Evolutionary conservation across 148 eudicot species (phyloP).

Genomic region (Vaccinium myrtillus): DNA sequence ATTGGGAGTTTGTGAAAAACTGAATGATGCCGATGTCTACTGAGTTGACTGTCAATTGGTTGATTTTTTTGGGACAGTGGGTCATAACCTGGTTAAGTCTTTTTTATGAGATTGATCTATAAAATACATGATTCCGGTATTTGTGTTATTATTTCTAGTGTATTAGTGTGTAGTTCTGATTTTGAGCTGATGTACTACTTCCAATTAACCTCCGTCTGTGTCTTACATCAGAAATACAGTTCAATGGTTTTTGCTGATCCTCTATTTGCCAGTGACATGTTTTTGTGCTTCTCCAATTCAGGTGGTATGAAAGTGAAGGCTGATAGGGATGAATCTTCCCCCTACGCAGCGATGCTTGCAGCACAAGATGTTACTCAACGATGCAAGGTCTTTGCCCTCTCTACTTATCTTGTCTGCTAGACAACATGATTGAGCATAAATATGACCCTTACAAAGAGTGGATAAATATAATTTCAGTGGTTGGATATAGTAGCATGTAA

Average conservation of each 20-base stretch:
- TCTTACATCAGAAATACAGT: not conserved
- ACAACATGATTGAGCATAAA: not conserved
- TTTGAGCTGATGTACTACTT: not conserved
- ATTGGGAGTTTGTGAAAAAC: not conserved
- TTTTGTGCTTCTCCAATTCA: conserved; percentile 13
- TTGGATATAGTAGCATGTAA: not conserved
- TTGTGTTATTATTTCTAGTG: not conserved
- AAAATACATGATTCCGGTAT: not conserved
- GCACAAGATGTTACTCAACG: conserved; percentile 56
- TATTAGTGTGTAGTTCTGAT: not conserved
- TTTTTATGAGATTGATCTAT: not conserved
- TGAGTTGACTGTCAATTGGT: no score
- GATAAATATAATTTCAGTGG: not conserved
- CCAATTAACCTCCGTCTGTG: not conserved
- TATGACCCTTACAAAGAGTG: not conserved
- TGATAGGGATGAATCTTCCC: conserved; percentile 18
- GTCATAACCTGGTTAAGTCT: not conserved
- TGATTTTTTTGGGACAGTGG: not conserved
- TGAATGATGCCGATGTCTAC: no score
- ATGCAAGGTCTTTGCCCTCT: conserved; percentile 35
- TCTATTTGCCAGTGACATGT: not conserved
- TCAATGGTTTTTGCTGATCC: not conserved
- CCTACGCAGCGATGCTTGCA: conserved; percentile 41
- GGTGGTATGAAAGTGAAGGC: conserved; percentile 34
- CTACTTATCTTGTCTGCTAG: not conserved